Base-by-base conservation (phyloP, 768 basidiomycete genomes). In the Agaricus subrufescens region DNA sequence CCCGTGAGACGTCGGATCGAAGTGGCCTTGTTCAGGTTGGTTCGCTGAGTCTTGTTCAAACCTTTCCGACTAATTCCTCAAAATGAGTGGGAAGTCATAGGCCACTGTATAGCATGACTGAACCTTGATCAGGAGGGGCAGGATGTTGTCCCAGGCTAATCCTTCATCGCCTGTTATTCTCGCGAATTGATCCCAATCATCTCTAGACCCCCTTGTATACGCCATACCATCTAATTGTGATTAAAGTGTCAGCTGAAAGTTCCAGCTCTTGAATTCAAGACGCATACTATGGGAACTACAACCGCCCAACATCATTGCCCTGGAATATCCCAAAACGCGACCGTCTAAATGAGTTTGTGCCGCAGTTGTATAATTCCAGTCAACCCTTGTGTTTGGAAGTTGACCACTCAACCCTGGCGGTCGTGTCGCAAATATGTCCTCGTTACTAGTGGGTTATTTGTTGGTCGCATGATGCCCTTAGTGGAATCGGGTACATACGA, bases 71-170 rank as follows among this genome's bases (percentile, higher is more conserved):
- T 57, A 9, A 46, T 50, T 1, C 2, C 1, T 8, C 27, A 26
- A 46, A 26, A 11, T 48, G 11, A 46, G 46, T 19, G 19, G 19
- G 19, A 19, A 19, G 19, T 19, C 19, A 19, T 19, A 19, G 3
- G 3, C 23, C 12, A 38, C 1, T 46, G 10, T 8, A 23, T 15
- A 27, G 3, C 5, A 8, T 1, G 26, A 27, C 10, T 61, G 27
- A 15, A 53, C 60, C 44, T 58, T 52, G 19, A 52, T 56, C 29
- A 58, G 38, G 51, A 50, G 34, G 37, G 45, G 66, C 14, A 65
- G 54, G 9, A 73, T 58, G 4, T 55, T 60, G 9, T 71, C 60
- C 72, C 72, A 73, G 5, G 64, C 66, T 68, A 70, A 72, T 1
- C 66, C 66, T 1, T 54, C 42, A 50, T 71, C 70, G 12, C 63